Evolutionary conservation across 805 yeast species (phyloP).

Genomic region (Nematodospora valgi): DNA sequence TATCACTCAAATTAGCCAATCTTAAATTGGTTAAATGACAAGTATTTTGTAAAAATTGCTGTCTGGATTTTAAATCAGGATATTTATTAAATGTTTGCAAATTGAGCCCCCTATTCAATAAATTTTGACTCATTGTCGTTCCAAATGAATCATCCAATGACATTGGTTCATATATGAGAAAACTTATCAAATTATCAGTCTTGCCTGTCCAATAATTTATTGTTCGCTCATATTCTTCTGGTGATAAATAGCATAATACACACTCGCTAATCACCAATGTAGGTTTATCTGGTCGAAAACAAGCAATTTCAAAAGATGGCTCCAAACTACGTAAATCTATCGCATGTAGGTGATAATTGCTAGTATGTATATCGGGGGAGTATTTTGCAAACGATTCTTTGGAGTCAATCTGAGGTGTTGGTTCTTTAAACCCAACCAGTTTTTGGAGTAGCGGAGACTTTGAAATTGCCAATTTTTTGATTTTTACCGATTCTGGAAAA

Average conservation of each 20-base stretch:
- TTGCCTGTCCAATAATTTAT: slow-evolving; percentile 40
- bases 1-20: slow-evolving; percentile 45
- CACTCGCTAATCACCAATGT: slow-evolving; percentile 72
- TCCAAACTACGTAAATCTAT: slow-evolving; percentile 47
- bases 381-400: slow-evolving; percentile 20
- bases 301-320: slow-evolving; percentile 2
- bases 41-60: slow-evolving; percentile 16
- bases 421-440: not conserved
- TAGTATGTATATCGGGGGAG: slow-evolving; percentile 30
- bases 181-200: slow-evolving; percentile 14
- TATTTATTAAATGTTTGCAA: slow-evolving; percentile 55
- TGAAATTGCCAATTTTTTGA: slow-evolving; percentile 49
- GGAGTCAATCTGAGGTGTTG: slow-evolving; percentile 8
- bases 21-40: slow-evolving; percentile 27
- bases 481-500: slow-evolving; percentile 49
- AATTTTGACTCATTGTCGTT: slow-evolving; percentile 59
- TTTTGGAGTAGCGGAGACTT: slow-evolving; percentile 14
- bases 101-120: slow-evolving; percentile 57
- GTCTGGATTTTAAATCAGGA: slow-evolving; percentile 38
- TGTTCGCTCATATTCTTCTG: slow-evolving; percentile 44
- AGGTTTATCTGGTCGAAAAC: slow-evolving; percentile 38
- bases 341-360: slow-evolving; percentile 51
- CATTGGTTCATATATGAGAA: slow-evolving; percentile 69
- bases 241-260: slow-evolving; percentile 66
- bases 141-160: slow-evolving; percentile 64